These are phyloP conservation scores for Flueggea neowawraea DNA, from an alignment of 441 rosid genomes.

Conservation along the genomic window DNA sequence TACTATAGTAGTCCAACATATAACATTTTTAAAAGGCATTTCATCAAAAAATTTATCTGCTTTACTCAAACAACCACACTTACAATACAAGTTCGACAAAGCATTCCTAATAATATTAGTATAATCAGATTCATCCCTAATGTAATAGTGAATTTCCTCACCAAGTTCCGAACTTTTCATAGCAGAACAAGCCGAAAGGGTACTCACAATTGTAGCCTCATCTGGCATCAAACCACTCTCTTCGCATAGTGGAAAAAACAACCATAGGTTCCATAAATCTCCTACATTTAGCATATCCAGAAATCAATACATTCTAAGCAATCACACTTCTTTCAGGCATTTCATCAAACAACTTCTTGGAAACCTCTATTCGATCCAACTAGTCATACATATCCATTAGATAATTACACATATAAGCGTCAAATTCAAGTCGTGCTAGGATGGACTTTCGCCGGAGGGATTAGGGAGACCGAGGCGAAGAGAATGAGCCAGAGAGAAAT, in stretches of 20 bases:
- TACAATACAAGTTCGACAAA: constrained; percentile 53
- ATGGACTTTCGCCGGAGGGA: too few relatives aligned
- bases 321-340: constrained; percentile 56
- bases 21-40: constrained; percentile 36
- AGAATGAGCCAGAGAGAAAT: too few relatives aligned
- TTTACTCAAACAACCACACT: constrained; percentile 40
- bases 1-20: constrained; percentile 59
- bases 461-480: too few relatives aligned
- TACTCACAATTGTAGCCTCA: constrained; percentile 60
- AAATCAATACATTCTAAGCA: constrained; percentile 66
- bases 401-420: constrained; percentile 49
- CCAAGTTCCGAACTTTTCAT: constrained; percentile 50
- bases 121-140: constrained; percentile 26
- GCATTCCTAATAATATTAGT: constrained; percentile 57
- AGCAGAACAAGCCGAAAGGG: constrained; percentile 56
- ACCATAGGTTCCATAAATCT: constrained; percentile 39
- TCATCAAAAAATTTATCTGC: constrained; percentile 46
- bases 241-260: constrained; percentile 38
- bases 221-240: constrained; percentile 32
- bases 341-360: constrained; percentile 52
- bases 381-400: constrained; percentile 58
- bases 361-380: constrained; percentile 21
- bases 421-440: constrained; percentile 46
- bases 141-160: constrained; percentile 37
- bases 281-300: constrained; percentile 39